Conservation (phyloP, 106 monocot genomes). For the Alisma plantagoaquatica region DNA sequence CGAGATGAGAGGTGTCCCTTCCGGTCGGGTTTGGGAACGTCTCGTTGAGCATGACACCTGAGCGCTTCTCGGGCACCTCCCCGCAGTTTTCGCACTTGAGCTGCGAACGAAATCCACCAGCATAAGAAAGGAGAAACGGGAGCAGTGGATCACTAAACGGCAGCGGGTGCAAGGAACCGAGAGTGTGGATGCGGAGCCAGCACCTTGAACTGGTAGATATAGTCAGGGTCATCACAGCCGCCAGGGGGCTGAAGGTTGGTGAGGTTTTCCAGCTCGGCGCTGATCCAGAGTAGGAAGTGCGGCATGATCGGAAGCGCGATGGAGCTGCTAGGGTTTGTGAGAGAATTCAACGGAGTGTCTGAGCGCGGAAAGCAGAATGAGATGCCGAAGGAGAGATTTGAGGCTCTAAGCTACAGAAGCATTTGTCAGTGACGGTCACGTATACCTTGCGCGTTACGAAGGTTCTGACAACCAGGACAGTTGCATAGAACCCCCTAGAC, state of each 20-base stretch:
- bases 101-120: too few species aligned
- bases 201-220: slow-evolving; percentile 76
- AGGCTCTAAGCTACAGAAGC: too few species aligned
- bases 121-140: too few species aligned
- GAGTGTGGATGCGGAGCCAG: not conserved
- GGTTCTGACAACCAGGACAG: too few species aligned
- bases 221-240: slow-evolving; percentile 79
- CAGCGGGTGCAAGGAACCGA: not conserved
- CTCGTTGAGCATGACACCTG: slow-evolving; percentile 59
- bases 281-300: slow-evolving; percentile 32
- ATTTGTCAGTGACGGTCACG: too few species aligned
- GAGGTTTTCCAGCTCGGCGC: slow-evolving; percentile 78
- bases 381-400: too few species aligned
- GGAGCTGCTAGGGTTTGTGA: too few species aligned
- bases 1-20: slow-evolving; percentile 65
- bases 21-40: slow-evolving; percentile 48
- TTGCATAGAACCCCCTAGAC: too few species aligned
- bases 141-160: too few species aligned
- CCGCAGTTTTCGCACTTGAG: slow-evolving; percentile 91
- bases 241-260: slow-evolving; percentile 66
- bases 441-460: too few species aligned
- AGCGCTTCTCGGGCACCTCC: slow-evolving; percentile 58
- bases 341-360: too few species aligned
- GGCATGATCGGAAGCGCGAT: slow-evolving; percentile 3
- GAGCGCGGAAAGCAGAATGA: too few species aligned